phyloP scores from a whole-genome alignment of 257 asterid genomes.

The Solanum neorickii region DNA sequence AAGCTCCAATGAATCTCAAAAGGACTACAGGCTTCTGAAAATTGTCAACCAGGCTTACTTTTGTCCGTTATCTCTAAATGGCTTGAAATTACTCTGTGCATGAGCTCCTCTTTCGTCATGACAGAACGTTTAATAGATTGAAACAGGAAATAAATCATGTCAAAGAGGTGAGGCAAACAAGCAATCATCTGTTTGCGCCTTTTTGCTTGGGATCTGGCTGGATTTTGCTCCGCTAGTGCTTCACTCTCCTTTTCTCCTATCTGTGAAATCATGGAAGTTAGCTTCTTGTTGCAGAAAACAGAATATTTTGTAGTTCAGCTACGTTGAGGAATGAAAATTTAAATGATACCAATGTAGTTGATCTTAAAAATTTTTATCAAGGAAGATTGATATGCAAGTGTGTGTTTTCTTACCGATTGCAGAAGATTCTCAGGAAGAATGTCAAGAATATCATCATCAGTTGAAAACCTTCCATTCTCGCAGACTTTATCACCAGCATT shows the following conservation, averaged over 20 bases:
- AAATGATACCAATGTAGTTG: neutral
- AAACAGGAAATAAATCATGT: conserved; percentile 41
- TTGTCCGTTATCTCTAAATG: conserved; percentile 31
- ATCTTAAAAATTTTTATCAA: neutral
- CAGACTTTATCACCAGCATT: conserved; percentile 5
- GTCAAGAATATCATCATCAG: conserved; percentile 33
- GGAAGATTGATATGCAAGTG: neutral
- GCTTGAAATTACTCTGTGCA: conserved; percentile 38
- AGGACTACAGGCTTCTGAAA: neutral
- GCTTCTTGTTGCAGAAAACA: neutral
- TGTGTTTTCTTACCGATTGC: conserved; percentile 36
- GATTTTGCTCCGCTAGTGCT: conserved; percentile 40
- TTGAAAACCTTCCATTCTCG: conserved; percentile 10
- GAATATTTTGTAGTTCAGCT: neutral
- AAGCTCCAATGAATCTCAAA: neutral
- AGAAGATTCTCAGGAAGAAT: conserved; percentile 51
- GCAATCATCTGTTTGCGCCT: conserved; percentile 57
- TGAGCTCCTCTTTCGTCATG: conserved; percentile 52
- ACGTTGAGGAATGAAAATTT: neutral
- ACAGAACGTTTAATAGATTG: conserved; percentile 62
- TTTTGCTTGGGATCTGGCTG: conserved; percentile 88
- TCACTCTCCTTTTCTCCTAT: conserved; percentile 58
- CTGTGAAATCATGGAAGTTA: conserved; percentile 18
- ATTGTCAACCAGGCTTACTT: conserved; percentile 26
- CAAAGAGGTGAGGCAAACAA: conserved; percentile 55